Conservation (phyloP, 148 eudicot genomes). For the Heliamphora exappendiculata region DNA sequence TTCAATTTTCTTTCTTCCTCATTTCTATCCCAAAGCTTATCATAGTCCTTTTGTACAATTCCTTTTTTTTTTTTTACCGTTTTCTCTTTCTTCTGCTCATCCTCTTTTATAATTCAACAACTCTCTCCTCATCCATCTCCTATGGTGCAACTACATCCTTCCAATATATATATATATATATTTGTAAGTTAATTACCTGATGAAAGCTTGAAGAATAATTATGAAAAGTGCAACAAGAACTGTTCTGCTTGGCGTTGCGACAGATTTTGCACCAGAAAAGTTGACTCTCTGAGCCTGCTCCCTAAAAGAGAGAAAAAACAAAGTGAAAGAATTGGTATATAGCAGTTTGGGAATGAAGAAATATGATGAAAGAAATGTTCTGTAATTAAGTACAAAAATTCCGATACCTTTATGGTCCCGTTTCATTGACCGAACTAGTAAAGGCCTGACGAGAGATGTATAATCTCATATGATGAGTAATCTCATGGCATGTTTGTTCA, state of each 20-base stretch:
- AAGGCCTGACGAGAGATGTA: too few relatives aligned
- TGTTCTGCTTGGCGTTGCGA: conserved; percentile 14
- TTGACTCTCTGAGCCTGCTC: conserved; percentile 67
- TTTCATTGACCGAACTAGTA: too few relatives aligned
- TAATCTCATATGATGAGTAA: too few relatives aligned
- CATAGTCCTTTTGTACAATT: too few relatives aligned
- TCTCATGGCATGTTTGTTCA: too few relatives aligned
- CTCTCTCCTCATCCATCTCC: not conserved
- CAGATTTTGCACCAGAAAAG: conserved; percentile 48
- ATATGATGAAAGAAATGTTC: not conserved
- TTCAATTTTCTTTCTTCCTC: too few relatives aligned
- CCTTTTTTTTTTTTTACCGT: too few relatives aligned
- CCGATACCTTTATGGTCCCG: too few relatives aligned
- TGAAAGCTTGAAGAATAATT: conserved; percentile 16
- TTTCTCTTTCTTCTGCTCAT: too few relatives aligned
- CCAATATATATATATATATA: not conserved
- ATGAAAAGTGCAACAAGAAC: conserved; percentile 24
- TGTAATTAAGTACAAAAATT: not conserved
- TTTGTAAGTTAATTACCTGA: conserved; percentile 17
- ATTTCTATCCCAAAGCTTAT: too few relatives aligned
- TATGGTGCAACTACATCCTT: not conserved
- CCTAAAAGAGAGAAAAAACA: conserved; percentile 30
- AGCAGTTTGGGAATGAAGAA: not conserved
- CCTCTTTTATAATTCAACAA: not conserved
- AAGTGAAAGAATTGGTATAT: not conserved